These are phyloP conservation scores for Coemansia sp. DNA, from an alignment of 192 early-diverging fungal genomes.

Conservation along the genomic window DNA sequence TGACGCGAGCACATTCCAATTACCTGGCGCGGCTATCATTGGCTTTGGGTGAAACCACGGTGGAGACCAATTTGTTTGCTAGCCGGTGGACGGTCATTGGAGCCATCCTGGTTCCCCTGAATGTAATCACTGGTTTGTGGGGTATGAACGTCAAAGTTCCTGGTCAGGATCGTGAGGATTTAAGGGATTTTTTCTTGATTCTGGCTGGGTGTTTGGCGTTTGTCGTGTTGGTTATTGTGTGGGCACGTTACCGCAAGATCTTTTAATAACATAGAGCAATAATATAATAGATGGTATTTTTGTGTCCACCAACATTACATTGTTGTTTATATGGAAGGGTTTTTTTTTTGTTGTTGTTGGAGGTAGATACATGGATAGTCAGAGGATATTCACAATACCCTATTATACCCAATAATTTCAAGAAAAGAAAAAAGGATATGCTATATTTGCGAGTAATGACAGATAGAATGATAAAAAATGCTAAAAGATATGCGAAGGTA, in stretches of 20 bases:
- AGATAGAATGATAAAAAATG: no score
- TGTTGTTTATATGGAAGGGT: no score
- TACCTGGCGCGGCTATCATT: constrained; percentile 65
- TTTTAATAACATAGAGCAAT: constrained; percentile 4
- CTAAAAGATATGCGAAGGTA: not conserved
- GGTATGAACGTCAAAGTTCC: constrained; percentile 54
- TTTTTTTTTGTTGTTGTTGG: no score
- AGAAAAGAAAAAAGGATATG: not conserved
- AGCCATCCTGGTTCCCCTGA: constrained; percentile 82
- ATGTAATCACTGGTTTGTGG: constrained; percentile 73
- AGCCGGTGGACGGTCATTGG: constrained; percentile 80
- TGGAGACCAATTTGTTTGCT: constrained; percentile 76
- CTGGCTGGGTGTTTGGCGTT: constrained; percentile 22
- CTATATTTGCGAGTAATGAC: no score
- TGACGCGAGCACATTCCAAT: constrained; percentile 66
- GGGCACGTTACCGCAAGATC: constrained; percentile 33
- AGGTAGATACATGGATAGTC: no score
- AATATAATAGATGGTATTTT: not conserved
- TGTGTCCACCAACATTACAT: not conserved
- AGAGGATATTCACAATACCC: no score
- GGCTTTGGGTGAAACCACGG: constrained; percentile 61
- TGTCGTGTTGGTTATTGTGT: constrained; percentile 28
- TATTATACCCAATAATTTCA: no score
- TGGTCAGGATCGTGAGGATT: constrained; percentile 13
- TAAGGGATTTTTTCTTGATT: constrained; percentile 28